Evolutionary conservation across 2,329 filamentous ascomycete genomes (phyloP), one percentile per base, ranked within the genome.

Genomic region (Leptographium wingfieldii): DNA sequence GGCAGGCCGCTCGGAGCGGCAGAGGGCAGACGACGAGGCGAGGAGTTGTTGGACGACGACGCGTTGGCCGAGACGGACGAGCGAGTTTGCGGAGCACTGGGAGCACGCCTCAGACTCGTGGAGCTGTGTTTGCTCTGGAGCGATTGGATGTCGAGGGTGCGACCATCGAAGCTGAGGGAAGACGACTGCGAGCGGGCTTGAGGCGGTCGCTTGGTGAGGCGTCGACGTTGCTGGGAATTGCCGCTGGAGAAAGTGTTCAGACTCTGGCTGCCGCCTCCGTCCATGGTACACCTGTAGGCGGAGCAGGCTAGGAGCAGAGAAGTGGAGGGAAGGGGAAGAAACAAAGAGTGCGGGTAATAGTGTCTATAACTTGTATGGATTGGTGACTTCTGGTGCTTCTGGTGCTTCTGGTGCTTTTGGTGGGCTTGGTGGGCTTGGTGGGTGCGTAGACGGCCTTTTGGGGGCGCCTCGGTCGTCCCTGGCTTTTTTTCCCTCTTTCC

Each of bases 81-180:
- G 63, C 74, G 75, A 67, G 73, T 71, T 68, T 74, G 74, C 69
- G 81, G 81, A 73, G 80, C 80, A 71, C 80, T 83, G 65, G 82
- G 81, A 69, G 80, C 77, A 70, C 81, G 78, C 70, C 76, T 79
- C 70, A 85, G 75, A 71, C 80, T 84, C 68, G 80, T 78, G 66
- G 82, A 83, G 78, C 82, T 85, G 72, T 79, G 78, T 76, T 83
- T 80, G 75, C 80, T 84, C 72, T 78, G 76, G 67, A 84, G 73
- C 66, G 80, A 83, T 67, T 75, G 75, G 72, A 77, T 73, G 74
- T 83, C 80, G 73, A 77, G 75, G 66, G 59, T 57, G 60, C 73
- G 72, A 73, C 75, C 73, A 74, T 82, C 79, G 73, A 78, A 72
- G 69, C 73, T 76, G 68, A 75, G 75, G 56, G 73, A 77, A 64